phyloP scores from a whole-genome alignment of 2,329 filamentous ascomycete species.

The Xylariaceae sp. region DNA sequence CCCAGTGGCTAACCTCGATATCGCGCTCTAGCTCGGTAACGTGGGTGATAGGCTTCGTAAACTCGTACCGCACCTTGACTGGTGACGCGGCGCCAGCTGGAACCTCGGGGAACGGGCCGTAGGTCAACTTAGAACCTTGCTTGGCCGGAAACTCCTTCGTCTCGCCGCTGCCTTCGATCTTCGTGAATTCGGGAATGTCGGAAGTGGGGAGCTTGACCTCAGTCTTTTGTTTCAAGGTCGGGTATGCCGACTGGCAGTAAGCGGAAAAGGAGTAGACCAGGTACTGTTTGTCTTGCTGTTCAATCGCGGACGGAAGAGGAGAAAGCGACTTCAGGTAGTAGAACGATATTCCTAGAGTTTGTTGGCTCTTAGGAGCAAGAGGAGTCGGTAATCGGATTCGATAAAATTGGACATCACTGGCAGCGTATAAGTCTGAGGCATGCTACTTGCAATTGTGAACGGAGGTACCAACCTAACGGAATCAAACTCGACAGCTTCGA shows the following conservation, averaged over 20 bases:
- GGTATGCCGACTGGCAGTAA: constrained; percentile 79
- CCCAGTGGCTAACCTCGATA: constrained; percentile 96
- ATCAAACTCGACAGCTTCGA: constrained; percentile 64
- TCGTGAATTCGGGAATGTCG: constrained; percentile 82
- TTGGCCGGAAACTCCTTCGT: constrained; percentile 66
- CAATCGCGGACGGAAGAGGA: constrained; percentile 76
- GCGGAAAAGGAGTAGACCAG: constrained; percentile 82
- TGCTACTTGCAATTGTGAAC: constrained; percentile 2
- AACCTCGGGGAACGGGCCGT: constrained; percentile 81
- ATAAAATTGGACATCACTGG: constrained; percentile 75
- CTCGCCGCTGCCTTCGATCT: constrained; percentile 59
- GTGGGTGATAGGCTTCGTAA: constrained; percentile 85
- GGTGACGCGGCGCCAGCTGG: constrained; percentile 71
- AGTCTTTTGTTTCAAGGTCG: constrained; percentile 90
- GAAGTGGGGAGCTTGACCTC: constrained; percentile 83
- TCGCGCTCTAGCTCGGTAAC: constrained; percentile 79
- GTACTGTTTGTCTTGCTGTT: constrained; percentile 83
- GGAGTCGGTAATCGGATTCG: constrained; percentile 73
- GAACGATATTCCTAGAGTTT: constrained; percentile 85
- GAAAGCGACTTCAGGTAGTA: constrained; percentile 72
- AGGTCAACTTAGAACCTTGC: constrained; percentile 80
- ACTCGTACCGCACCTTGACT: constrained; percentile 84
- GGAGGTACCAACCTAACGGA: constrained; percentile 45
- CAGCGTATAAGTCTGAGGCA: neutral
- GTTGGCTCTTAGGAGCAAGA: constrained; percentile 70